phyloP scores from a whole-genome alignment of 129 eudicot genomes.

The Tanacetum coccineum region DNA sequence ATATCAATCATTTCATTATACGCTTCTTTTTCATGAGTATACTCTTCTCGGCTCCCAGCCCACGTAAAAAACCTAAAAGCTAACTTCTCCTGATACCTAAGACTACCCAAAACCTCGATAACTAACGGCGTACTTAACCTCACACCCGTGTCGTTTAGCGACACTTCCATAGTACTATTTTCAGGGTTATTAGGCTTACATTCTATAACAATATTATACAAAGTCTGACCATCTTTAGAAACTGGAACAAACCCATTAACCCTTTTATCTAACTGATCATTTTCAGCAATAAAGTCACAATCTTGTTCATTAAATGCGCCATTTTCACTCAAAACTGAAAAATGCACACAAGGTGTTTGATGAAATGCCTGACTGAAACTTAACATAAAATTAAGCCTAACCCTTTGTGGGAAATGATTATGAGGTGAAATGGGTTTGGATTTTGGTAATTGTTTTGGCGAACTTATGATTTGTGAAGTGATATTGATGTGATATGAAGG shows the following conservation, averaged over 20 bases:
- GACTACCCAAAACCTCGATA: constrained; percentile 51
- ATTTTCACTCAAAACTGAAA: constrained; percentile 20
- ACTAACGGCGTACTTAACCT: constrained; percentile 58
- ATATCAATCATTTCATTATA: constrained; percentile 80
- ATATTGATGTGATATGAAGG: neutral
- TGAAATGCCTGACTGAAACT: constrained; percentile 27
- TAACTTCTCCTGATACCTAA: constrained; percentile 63
- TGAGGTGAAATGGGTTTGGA: constrained; percentile 8
- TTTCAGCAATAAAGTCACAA: constrained; percentile 1
- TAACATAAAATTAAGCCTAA: neutral
- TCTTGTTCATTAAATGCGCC: constrained; percentile 35
- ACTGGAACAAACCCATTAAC: constrained; percentile 13
- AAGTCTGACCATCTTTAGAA: constrained; percentile 37
- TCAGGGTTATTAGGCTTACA: constrained; percentile 40
- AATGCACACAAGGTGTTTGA: constrained; percentile 28
- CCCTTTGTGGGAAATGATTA: neutral
- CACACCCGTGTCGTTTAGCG: constrained; percentile 43
- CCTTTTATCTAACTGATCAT: constrained; percentile 11
- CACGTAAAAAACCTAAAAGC: constrained; percentile 88
- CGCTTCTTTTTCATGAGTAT: constrained; percentile 58
- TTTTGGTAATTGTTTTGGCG: neutral
- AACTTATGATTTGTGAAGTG: constrained; percentile 7
- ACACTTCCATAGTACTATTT: constrained; percentile 46
- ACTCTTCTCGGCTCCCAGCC: constrained; percentile 74
- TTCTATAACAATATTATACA: constrained; percentile 45